Conservation (phyloP, 2,329 filamentous ascomycete genomes). For the Pyrenophora seminiperda region DNA sequence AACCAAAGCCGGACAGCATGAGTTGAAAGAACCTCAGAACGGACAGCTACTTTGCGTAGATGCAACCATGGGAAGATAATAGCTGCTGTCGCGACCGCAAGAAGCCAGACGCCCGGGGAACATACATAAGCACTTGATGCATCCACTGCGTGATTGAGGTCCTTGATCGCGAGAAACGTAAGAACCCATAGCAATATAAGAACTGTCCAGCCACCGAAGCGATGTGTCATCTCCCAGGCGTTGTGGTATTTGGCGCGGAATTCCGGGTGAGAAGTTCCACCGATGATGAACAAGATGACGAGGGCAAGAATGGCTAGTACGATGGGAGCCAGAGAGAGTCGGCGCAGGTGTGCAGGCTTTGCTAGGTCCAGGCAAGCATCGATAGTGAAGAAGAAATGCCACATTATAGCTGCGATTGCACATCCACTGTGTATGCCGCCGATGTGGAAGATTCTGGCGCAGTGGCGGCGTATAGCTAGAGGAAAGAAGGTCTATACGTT, state of each 20-base stretch:
- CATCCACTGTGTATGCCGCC: constrained; percentile 48
- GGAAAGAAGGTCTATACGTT: constrained; percentile 21
- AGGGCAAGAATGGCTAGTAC: constrained; percentile 39
- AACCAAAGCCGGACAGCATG: constrained; percentile 73
- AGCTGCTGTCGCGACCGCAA: constrained; percentile 67
- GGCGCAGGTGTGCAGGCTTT: constrained; percentile 25
- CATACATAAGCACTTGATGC: constrained; percentile 30
- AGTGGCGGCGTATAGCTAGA: constrained; percentile 39
- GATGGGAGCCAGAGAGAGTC: constrained; percentile 26
- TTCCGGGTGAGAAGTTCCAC: constrained; percentile 36
- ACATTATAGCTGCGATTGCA: constrained; percentile 43
- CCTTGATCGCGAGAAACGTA: constrained; percentile 33
- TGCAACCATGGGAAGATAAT: constrained; percentile 76
- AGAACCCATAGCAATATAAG: constrained; percentile 44
- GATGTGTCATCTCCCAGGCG: constrained; percentile 44
- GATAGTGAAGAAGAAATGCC: constrained; percentile 53
- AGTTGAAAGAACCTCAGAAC: constrained; percentile 70
- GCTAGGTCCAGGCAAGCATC: constrained; percentile 42
- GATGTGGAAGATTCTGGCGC: constrained; percentile 44
- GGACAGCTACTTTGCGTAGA: constrained; percentile 70
- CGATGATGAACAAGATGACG: constrained; percentile 37
- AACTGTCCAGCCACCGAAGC: constrained; percentile 46
- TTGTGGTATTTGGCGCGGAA: constrained; percentile 43
- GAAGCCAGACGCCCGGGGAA: constrained; percentile 66
- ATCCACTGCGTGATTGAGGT: constrained; percentile 24